A percentile compares a stretch with the other conserved stretches of the same genome.
Evolutionary conservation across 768 basidiomycete species (phyloP).

Genomic region (Hypholoma sublateritium): DNA sequence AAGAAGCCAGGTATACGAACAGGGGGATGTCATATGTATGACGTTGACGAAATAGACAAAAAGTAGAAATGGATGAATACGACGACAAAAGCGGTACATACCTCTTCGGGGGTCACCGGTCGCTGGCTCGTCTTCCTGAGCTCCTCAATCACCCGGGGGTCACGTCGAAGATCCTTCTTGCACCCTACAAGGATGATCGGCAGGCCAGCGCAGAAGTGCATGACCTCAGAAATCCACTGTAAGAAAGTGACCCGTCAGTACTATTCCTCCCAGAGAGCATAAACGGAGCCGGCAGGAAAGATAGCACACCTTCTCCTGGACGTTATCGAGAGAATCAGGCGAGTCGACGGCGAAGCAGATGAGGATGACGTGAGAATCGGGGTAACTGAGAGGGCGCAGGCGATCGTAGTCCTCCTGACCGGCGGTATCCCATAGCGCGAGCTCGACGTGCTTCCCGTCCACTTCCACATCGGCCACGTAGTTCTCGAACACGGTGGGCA

Average conservation of each 20-base stretch:
- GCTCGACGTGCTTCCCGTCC: constrained; percentile 96
- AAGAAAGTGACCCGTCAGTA: constrained; percentile 5
- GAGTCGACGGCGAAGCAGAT: constrained; percentile 99
- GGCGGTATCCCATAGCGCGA: constrained; percentile 99
- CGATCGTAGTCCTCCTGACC: constrained; percentile 99
- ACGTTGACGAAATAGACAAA: neutral
- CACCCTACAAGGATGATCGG: constrained; percentile 98
- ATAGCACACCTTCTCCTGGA: constrained; percentile 92
- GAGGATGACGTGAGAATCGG: constrained; percentile 99
- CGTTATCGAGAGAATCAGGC: constrained; percentile 98
- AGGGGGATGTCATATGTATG: neutral
- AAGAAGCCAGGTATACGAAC: neutral
- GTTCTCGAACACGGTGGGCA: constrained; percentile 99
- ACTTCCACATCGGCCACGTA: constrained; percentile 99
- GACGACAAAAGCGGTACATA: constrained; percentile 26
- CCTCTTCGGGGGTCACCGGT: constrained; percentile 94
- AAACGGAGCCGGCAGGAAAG: neutral
- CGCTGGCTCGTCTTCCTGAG: constrained; percentile 92
- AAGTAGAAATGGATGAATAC: neutral
- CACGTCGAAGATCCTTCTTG: constrained; percentile 97
- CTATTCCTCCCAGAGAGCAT: neutral
- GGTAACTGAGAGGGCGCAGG: constrained; percentile 95
- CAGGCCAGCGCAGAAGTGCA: constrained; percentile 93
- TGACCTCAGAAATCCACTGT: constrained; percentile 98
- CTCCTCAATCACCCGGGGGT: constrained; percentile 91